Evolutionary conservation across 2,329 filamentous ascomycete species (phyloP).

Genomic region (Neophaeococcomyces mojaviensis): DNA sequence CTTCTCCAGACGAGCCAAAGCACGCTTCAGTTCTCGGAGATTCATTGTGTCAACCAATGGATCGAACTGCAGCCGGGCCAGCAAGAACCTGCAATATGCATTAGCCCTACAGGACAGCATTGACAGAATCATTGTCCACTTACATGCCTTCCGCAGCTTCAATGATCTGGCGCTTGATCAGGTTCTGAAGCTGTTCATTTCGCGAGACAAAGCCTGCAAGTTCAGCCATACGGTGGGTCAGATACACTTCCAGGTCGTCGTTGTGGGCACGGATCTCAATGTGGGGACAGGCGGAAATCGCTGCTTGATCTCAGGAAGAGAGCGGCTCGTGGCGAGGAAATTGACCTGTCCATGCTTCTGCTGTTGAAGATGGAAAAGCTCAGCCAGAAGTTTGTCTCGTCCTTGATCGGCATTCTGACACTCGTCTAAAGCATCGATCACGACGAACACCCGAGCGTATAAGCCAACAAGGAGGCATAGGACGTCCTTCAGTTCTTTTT

Average conservation of each 20-base stretch:
- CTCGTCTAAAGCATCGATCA: conserved; percentile 23
- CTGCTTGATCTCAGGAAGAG: not conserved
- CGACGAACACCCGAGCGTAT: conserved; percentile 15
- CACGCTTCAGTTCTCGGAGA: not conserved
- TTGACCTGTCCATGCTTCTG: not conserved
- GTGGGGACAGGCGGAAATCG: not conserved
- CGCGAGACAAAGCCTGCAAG: not conserved
- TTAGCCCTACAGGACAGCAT: not conserved
- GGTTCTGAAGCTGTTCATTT: not conserved
- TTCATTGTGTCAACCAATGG: conserved; percentile 8
- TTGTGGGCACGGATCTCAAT: not conserved
- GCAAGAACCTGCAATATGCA: conserved; percentile 14
- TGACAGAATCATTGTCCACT: not conserved
- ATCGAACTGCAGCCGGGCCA: conserved; percentile 12
- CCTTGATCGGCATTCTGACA: conserved; percentile 2
- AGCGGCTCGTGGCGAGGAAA: not conserved
- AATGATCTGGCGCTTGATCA: conserved; percentile 2
- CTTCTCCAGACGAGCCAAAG: not conserved
- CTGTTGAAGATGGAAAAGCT: not conserved
- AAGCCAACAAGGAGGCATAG: not conserved
- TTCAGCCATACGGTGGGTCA: not conserved
- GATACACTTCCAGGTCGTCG: not conserved
- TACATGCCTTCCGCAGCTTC: conserved; percentile 7
- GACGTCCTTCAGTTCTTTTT: conserved; percentile 8
- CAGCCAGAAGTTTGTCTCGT: not conserved